These are phyloP conservation scores for Rubroboletus pulcherrimus DNA, from an alignment of 768 basidiomycete species.

Conservation along the genomic window DNA sequence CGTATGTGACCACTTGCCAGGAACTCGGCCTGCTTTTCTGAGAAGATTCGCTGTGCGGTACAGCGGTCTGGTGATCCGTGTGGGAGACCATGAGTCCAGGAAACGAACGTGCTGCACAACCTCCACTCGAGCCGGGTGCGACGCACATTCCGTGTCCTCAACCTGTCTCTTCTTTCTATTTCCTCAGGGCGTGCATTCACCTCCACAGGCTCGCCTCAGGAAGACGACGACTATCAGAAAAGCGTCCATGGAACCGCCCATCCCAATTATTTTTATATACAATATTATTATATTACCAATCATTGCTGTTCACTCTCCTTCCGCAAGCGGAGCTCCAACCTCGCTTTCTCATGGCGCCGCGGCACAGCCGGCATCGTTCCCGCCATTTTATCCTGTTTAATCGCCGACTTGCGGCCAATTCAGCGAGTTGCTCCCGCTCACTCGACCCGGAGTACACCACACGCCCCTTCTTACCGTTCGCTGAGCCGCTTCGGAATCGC, in stretches of 20 bases:
- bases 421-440: constrained; percentile 15
- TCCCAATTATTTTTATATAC: constrained; percentile 13
- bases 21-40: constrained; percentile 23
- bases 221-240: constrained; percentile 10
- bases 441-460: not conserved
- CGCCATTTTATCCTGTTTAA: constrained; percentile 23
- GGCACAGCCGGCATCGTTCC: constrained; percentile 28
- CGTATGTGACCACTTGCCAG: constrained; percentile 27
- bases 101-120: constrained; percentile 19
- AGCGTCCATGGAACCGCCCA: constrained; percentile 6
- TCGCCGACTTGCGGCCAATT: constrained; percentile 27
- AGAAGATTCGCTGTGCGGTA: constrained; percentile 25
- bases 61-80: constrained; percentile 30
- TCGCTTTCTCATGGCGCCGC: constrained; percentile 20
- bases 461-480: constrained; percentile 1
- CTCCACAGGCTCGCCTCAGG: not conserved
- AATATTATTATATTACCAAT: not conserved
- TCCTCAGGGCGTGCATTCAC: constrained; percentile 3
- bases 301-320: not conserved
- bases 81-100: constrained; percentile 26
- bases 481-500: constrained; percentile 12
- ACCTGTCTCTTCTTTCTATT: constrained; percentile 5
- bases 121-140: constrained; percentile 3
- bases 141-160: constrained; percentile 14
- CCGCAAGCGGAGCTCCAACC: constrained; percentile 28